Base-by-base conservation (phyloP, 2,329 filamentous ascomycete genomes). In the Colletotrichum phormii region DNA sequence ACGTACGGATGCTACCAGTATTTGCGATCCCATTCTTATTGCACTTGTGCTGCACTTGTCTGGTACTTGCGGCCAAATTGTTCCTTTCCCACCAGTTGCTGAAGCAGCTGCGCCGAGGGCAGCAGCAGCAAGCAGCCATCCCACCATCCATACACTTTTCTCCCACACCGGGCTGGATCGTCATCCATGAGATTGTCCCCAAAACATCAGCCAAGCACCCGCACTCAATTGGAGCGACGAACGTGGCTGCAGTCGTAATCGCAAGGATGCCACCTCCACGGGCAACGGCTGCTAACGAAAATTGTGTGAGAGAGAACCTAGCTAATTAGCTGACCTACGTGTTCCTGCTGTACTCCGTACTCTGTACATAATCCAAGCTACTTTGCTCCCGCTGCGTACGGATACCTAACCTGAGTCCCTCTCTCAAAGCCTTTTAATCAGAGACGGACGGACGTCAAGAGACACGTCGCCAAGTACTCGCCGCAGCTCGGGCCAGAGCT, bases 181-280 rank as follows among this genome's bases (percentile, higher is more conserved):
- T 46, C 31, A 53, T 35, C 53, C 26, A 51, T 54, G 26, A 49
- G 42, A 60, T 22, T 67, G 18, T 29, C 22, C 12, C 35, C 33
- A 26, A 37, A 22, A 12, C 35, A 62, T n/a, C 33, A 33, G 22
- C 61, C 42, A 33, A 31, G 42, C 62, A 46, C 24, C 58, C 57
- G 51, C 63, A 61, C 13, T 55, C 33, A 26, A 61, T 59, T 49
- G 33, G 49, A 51, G 57, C 51, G n/a, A 31, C 46, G 24, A 61
- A 35, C 49, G 46, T 64, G 64, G 49, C 66, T 33, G 70, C 70
- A 64, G 55, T 72, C 70, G 54, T 64, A 64, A 70, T 72, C 71
- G 60, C 66, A 18, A 24, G 26, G 42, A 62, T 35, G 59, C 31
- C 54, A 64, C 37, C 46, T 54, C 15, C 26, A 18, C 46, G 24